Base-by-base conservation (phyloP, 495 filamentous ascomycete genomes). In the Hapsidospora chrysogenum region DNA sequence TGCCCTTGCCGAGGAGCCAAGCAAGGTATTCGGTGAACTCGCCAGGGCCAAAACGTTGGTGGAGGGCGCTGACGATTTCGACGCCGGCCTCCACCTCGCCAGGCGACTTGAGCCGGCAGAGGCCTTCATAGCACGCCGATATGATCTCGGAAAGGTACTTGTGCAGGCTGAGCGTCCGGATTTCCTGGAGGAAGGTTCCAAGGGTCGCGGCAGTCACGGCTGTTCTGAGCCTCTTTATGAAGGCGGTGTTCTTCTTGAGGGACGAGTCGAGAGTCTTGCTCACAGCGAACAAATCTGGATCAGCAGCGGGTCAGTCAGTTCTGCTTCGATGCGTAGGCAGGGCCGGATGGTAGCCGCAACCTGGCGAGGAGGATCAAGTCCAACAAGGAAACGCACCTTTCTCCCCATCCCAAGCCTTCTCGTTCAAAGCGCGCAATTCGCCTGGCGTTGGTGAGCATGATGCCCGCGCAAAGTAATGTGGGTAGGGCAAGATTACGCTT, bases 131-230 rank as follows among this genome's bases (percentile, higher is more conserved):
- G 61, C 85, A 92, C 29, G 89, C 89, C n/a, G 87, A 89, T 45
- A 94, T 86, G 40, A 96, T 85, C 58, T 99, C 89, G 27, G 89
- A 92, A 3, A 99, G 74, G 48, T 99, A 99, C 49, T 93, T 95
- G 64, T 89, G 83, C 20, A 99, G 72, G 36, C 87, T 95, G 6
- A 95, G 67, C 30, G 85, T 84, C 39, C 80, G 78, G 44, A 93
- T 82, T 48, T 99, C 89, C 50, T 92, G 76, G 27, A 95, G 56
- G 55, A 96, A 92, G 38, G 84, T 85, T 35, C 70, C 63, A 27
- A 82, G 68, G 29, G 79, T 77, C 33, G 82, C 67, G 32, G 80
- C 62, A 38, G 73, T 85, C 41, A 96, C 77, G 27, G 85, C 81
- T 18, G 89, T 94, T 23, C 89, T 82, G 22, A 96, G 66, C 35